Evolutionary conservation across 1,284 basidiomycete species (phyloP), one percentile per base, ranked within the genome.

Genomic region (Trametes polyzona): DNA sequence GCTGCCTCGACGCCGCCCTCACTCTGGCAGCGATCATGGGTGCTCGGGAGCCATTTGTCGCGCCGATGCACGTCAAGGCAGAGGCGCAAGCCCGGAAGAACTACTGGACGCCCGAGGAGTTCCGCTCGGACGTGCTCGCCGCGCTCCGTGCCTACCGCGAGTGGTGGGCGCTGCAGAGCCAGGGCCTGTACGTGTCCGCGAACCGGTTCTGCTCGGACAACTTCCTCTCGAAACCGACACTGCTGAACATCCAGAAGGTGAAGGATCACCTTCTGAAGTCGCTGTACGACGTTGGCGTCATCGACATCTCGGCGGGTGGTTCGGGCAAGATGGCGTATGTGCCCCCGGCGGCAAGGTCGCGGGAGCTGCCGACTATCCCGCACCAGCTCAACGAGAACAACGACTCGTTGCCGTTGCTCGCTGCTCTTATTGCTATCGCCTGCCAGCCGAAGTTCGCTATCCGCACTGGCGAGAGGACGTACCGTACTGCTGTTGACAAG

Each of bases 381-480:
- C 72, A 79, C 3, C 82, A 85, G 62, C 74, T 96, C 56, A 93
- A 92, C 68, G 77, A 75, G 61, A 93, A 98, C 69, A 83, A 83
- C 30, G 79, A 90, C 51, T 92, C 87, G 37, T 73, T 88, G 6
- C 90, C 96, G 14, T 73, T 98, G n/a, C 77, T 97, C 17, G 87
- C 92, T 11, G 93, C 91, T 1, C 78, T 98, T 51, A 90, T 98
- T 64, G 87, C 95, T 2, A 84, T 94, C 51, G 93, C 93, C 0
- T 86, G 85, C 0, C 93, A 95, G 64, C 96, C 96, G n/a, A 96
- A 97, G 73, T 97, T 95, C 75, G 95, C 93, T 2, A 84, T 98
- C 52, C 80, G 90, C 33, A 86, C 83, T n/a, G 83, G 85, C 6
- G 88, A 90, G 47, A 88, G 82, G 70, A 80, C 79, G 1, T 88